Evolutionary conservation across 2,329 filamentous ascomycete genomes (phyloP).

Genomic region (Cladorrhinum sp.): DNA sequence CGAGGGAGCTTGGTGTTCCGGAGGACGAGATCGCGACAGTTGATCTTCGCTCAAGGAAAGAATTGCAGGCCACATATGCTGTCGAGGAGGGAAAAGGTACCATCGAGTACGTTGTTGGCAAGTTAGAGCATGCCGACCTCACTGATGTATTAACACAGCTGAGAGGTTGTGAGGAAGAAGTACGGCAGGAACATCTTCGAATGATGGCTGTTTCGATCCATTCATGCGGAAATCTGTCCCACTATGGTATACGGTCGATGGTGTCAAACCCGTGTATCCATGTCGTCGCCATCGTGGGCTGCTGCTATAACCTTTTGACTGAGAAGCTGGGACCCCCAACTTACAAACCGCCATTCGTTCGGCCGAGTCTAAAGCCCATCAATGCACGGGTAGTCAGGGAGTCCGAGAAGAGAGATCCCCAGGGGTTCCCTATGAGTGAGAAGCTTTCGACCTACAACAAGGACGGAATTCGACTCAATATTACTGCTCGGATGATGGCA

Average conservation of each 20-base stretch:
- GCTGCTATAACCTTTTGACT: conserved; percentile 95
- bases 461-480: conserved; percentile 78
- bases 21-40: conserved; percentile 32
- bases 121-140: conserved; percentile 71
- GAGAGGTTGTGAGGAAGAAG: conserved; percentile 39
- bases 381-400: conserved; percentile 68
- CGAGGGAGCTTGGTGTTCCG: conserved; percentile 30
- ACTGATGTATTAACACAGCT: conserved; percentile 64
- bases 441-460: conserved; percentile 57
- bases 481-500: conserved; percentile 97
- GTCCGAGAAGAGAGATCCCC: conserved; percentile 72
- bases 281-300: conserved; percentile 93
- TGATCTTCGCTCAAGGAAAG: conserved; percentile 51
- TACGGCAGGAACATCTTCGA: conserved; percentile 40
- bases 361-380: conserved; percentile 63
- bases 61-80: conserved; percentile 51
- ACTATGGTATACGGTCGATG: conserved; percentile 86
- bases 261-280: conserved; percentile 78
- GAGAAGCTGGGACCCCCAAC: conserved; percentile 84
- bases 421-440: conserved; percentile 91
- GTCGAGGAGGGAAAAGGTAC: conserved; percentile 62
- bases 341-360: conserved; percentile 76
- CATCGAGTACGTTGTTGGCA: conserved; percentile 75
- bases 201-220: conserved; percentile 93
- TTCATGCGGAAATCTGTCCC: conserved; percentile 95